phyloP scores from a whole-genome alignment of 768 basidiomycete genomes.

The Xerocomellus amylosporus region DNA sequence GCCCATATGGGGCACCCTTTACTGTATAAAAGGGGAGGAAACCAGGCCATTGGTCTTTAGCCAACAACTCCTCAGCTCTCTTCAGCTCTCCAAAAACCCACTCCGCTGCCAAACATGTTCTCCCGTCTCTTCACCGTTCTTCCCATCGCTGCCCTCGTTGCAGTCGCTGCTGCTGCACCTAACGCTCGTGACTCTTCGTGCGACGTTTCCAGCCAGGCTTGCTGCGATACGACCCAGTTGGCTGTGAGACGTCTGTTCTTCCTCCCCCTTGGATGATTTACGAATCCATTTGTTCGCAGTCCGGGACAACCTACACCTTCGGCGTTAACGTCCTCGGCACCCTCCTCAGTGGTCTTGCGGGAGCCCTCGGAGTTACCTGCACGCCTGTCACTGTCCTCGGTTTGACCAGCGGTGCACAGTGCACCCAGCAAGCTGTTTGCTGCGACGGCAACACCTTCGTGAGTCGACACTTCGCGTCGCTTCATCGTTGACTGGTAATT shows the following conservation, averaged over 20 bases:
- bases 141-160: conserved; percentile 10
- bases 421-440: neutral
- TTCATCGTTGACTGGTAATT: neutral
- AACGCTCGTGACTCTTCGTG: neutral
- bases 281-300: neutral
- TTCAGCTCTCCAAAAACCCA: neutral
- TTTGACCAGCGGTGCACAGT: fast-evolving
- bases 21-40: neutral
- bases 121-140: conserved; percentile 5
- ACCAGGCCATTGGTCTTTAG: neutral
- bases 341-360: too few species aligned
- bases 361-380: neutral
- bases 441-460: neutral
- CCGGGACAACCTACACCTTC: too few species aligned
- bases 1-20: neutral
- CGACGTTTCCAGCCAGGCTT: too few species aligned
- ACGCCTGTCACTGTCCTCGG: neutral
- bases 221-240: too few species aligned
- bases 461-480: neutral
- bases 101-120: conserved; percentile 2
- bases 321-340: too few species aligned
- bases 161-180: conserved; percentile 3
- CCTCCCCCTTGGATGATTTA: neutral
- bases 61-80: neutral
- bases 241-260: neutral